Percentiles rank a stretch among this genome's conserved stretches.
phyloP scores from a whole-genome alignment of 2,329 filamentous ascomycete species.

The Paecilomyces niveus region DNA sequence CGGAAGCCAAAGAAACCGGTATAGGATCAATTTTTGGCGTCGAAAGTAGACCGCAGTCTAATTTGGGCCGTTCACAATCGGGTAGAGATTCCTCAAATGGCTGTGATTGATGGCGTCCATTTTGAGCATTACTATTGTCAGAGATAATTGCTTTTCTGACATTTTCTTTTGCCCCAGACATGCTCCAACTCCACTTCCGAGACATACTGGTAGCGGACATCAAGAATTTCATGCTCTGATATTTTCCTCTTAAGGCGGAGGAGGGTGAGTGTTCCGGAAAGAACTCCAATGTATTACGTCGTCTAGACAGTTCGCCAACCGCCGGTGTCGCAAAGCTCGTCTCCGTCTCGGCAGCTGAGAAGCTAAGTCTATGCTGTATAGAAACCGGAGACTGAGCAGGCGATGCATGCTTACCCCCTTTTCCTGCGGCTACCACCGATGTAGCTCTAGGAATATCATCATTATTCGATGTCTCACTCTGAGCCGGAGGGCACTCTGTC shows the following conservation, averaged over 20 bases:
- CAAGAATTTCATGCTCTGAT: conserved; percentile 35
- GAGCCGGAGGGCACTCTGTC: neutral
- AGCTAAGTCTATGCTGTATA: neutral
- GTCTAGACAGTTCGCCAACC: conserved; percentile 19
- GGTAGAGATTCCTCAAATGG: neutral
- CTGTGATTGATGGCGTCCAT: neutral
- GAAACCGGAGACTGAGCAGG: neutral
- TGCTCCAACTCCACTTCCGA: conserved; percentile 53
- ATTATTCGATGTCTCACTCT: neutral
- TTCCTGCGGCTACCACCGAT: neutral
- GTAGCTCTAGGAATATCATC: neutral
- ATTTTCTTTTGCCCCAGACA: conserved; percentile 38
- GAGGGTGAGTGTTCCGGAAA: conserved; percentile 16
- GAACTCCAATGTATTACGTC: conserved; percentile 23
- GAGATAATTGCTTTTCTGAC: conserved; percentile 37
- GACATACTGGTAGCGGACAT: conserved; percentile 49
- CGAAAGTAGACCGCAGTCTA: neutral
- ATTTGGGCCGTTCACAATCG: neutral
- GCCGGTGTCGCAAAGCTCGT: conserved; percentile 32
- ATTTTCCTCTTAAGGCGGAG: conserved; percentile 25
- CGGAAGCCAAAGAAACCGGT: neutral
- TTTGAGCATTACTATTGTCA: conserved; percentile 37
- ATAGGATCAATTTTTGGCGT: neutral
- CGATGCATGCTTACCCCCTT: neutral
- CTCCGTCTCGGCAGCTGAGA: conserved; percentile 27